These are phyloP conservation scores for Abrus pulchellus DNA, from an alignment of 306 rosid species.

Conservation along the genomic window DNA sequence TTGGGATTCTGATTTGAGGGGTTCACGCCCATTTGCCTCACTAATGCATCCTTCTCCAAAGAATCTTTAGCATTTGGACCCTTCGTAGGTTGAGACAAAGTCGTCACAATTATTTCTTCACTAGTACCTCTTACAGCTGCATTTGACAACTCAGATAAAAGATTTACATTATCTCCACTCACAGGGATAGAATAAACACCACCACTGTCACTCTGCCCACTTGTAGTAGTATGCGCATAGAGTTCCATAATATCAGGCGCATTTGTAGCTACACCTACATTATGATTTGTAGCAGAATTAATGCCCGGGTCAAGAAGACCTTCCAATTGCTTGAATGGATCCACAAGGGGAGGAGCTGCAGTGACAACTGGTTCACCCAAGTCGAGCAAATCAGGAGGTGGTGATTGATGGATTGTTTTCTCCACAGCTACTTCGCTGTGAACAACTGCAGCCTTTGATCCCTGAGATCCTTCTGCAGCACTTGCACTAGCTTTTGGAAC, in stretches of 20 bases:
- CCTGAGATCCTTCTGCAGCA: conserved; percentile 58
- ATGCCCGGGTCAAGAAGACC: conserved; percentile 73
- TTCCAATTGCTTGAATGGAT: conserved; percentile 83
- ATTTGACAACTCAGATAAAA: conserved; percentile 59
- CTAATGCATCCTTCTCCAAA: conserved; percentile 80
- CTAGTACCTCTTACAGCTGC: conserved; percentile 33
- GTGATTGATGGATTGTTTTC: conserved; percentile 65
- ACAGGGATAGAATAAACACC: conserved; percentile 46
- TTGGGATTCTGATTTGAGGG: conserved; percentile 85
- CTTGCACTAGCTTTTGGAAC: conserved; percentile 56
- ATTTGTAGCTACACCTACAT: conserved; percentile 51
- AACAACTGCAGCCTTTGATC: conserved; percentile 53
- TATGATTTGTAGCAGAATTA: conserved; percentile 50
- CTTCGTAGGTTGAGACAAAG: conserved; percentile 58
- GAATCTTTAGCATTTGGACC: conserved; percentile 66
- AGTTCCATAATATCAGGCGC: conserved; percentile 63
- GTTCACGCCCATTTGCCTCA: conserved; percentile 91
- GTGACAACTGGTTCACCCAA: conserved; percentile 65
- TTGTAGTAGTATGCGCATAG: conserved; percentile 57
- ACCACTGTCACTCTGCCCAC: conserved; percentile 47
- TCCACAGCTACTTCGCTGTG: conserved; percentile 49
- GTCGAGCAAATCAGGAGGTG: conserved; percentile 86
- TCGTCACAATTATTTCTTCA: conserved; percentile 49
- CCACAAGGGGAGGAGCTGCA: conserved; percentile 58
- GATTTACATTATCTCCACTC: conserved; percentile 54